These are phyloP conservation scores for Phytophthora boehmeriae DNA, from an alignment of 352 stramenopile genomes.

Conservation along the genomic window DNA sequence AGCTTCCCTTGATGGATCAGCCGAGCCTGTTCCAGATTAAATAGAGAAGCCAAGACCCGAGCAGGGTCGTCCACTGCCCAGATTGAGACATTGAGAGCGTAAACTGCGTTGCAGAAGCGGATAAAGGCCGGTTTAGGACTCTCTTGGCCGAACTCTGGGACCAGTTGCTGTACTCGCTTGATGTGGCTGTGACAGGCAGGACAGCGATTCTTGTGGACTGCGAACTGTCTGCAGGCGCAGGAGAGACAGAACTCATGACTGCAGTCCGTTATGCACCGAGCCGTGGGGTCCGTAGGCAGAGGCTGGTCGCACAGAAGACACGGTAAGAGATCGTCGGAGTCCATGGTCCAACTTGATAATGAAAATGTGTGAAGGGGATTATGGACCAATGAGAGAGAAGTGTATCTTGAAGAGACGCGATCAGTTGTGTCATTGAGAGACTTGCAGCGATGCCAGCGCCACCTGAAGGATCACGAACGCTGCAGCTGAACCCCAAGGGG, in stretches of 20 bases:
- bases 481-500: constrained; percentile 61
- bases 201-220: constrained; percentile 67
- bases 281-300: constrained; percentile 37
- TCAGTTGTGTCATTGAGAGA: constrained; percentile 2
- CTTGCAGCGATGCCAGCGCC: constrained; percentile 45
- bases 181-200: constrained; percentile 62
- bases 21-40: constrained; percentile 77
- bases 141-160: constrained; percentile 5
- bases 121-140: constrained; percentile 51
- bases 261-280: constrained; percentile 77
- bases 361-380: too few relatives aligned
- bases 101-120: constrained; percentile 84
- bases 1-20: constrained; percentile 83
- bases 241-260: constrained; percentile 81
- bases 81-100: constrained; percentile 80
- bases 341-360: constrained; percentile 9
- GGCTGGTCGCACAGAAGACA: constrained; percentile 64
- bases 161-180: constrained; percentile 67
- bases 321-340: constrained; percentile 19
- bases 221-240: constrained; percentile 65
- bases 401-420: constrained; percentile 25
- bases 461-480: constrained; percentile 41
- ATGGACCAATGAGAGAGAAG: neutral
- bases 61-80: constrained; percentile 78
- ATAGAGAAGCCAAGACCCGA: constrained; percentile 63